These are phyloP conservation scores for Fraxinus pennsylvanica DNA, from an alignment of 257 asterid genomes.

Conservation along the genomic window DNA sequence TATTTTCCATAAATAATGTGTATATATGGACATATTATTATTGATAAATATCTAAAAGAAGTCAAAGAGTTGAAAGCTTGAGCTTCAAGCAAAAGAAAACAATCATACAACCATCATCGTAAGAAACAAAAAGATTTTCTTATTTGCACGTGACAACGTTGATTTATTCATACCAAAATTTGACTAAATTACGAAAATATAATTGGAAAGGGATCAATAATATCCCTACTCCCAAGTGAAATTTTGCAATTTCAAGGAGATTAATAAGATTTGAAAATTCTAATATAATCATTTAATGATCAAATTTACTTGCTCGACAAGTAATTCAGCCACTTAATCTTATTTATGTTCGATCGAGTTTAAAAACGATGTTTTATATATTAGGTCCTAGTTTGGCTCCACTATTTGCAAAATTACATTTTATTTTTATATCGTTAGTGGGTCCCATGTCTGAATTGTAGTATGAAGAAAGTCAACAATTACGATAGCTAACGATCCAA, in stretches of 20 bases:
- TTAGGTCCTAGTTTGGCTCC: no score
- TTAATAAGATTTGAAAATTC: no score
- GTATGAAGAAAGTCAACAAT: no score
- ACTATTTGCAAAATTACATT: no score
- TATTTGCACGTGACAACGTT: not conserved
- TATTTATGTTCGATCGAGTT: no score
- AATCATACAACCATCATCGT: not conserved
- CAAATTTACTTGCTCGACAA: not conserved
- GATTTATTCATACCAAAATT: not conserved
- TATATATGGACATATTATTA: not conserved
- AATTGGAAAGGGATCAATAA: not conserved
- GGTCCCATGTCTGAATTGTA: no score
- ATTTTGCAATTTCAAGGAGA: not conserved
- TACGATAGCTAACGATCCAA: no score
- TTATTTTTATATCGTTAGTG: no score
- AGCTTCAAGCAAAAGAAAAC: conserved; percentile 41
- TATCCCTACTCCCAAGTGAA: not conserved
- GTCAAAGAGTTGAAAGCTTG: conserved; percentile 34
- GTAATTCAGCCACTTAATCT: not conserved
- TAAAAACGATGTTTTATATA: no score
- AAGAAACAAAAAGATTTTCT: not conserved
- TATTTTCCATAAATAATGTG: not conserved
- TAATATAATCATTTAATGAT: no score
- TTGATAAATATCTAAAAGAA: not conserved
- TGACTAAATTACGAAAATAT: not conserved